phyloP scores from a whole-genome alignment of 805 yeast genomes.

The Nakazawaea anatomiae region DNA sequence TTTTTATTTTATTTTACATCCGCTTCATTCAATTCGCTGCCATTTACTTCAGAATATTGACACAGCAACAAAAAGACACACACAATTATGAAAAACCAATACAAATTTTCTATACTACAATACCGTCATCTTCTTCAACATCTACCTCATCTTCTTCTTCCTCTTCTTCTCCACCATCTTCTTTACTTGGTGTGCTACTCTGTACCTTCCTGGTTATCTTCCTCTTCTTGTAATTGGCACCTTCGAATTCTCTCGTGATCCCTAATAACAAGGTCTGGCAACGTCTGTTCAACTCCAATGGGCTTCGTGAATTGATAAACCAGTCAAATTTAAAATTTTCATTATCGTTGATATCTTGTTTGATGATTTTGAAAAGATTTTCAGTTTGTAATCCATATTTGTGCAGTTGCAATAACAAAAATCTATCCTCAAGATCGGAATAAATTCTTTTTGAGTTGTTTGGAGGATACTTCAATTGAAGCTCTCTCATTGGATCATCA shows the following conservation, averaged over 20 bases:
- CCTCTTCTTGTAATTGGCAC: conserved; percentile 49
- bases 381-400: conserved; percentile 60
- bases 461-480: conserved; percentile 72
- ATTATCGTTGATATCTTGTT: conserved; percentile 54
- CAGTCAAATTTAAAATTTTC: conserved; percentile 67
- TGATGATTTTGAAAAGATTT: conserved; percentile 55
- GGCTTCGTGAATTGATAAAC: conserved; percentile 64
- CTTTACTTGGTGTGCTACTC: neutral
- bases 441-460: conserved; percentile 74
- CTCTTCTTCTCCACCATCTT: conserved; percentile 7
- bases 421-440: conserved; percentile 66
- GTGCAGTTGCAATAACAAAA: conserved; percentile 52
- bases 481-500: conserved; percentile 55
- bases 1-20: neutral
- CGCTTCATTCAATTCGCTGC: neutral
- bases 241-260: conserved; percentile 64
- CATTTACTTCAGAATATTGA: neutral
- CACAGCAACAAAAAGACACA: neutral
- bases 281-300: conserved; percentile 68
- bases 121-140: conserved; percentile 4
- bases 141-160: conserved; percentile 10
- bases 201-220: conserved; percentile 21
- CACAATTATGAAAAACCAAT: neutral
- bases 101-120: neutral
- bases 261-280: conserved; percentile 62